A percentile compares a stretch with the other conserved stretches of the same genome.
Conservation (phyloP, 148 eudicot genomes). For the Cornus suecica region DNA sequence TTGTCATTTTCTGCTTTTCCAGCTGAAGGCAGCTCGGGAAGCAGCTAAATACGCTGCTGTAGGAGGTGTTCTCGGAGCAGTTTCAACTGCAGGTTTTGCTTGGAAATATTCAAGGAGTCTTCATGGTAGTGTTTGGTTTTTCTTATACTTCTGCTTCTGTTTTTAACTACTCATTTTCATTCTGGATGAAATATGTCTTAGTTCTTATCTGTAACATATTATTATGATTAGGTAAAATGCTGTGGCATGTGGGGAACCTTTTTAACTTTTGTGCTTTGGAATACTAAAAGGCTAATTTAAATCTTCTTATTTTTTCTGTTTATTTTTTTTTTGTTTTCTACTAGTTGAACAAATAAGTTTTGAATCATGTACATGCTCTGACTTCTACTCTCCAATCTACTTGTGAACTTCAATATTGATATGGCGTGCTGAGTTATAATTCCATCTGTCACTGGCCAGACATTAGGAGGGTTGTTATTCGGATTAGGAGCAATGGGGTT, state of each 20-base stretch:
- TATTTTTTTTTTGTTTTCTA: not conserved
- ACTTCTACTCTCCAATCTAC: not conserved
- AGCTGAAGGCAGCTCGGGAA: slow-evolving; percentile 77
- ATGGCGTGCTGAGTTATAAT: not conserved
- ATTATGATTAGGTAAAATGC: too few species aligned
- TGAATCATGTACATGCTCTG: not conserved
- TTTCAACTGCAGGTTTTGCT: slow-evolving; percentile 54
- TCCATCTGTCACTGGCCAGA: not conserved
- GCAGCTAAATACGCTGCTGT: slow-evolving; percentile 50
- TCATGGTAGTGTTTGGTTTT: slow-evolving; percentile 49
- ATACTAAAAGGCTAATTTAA: too few species aligned
- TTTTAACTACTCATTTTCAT: not conserved
- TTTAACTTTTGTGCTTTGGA: not conserved
- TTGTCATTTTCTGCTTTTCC: slow-evolving; percentile 5
- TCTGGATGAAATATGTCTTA: not conserved
- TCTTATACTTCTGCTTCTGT: slow-evolving; percentile 1
- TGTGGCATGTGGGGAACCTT: not conserved
- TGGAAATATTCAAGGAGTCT: slow-evolving; percentile 85
- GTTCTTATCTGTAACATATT: too few species aligned
- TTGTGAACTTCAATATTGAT: not conserved
- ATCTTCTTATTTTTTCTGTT: not conserved
- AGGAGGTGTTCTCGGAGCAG: slow-evolving; percentile 77
- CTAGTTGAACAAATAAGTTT: not conserved
- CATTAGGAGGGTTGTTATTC: too few species aligned
- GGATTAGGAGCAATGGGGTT: too few species aligned